Conservation (phyloP, 2,329 filamentous ascomycete genomes). For the Stagonosporopsis chrysanthemi region DNA sequence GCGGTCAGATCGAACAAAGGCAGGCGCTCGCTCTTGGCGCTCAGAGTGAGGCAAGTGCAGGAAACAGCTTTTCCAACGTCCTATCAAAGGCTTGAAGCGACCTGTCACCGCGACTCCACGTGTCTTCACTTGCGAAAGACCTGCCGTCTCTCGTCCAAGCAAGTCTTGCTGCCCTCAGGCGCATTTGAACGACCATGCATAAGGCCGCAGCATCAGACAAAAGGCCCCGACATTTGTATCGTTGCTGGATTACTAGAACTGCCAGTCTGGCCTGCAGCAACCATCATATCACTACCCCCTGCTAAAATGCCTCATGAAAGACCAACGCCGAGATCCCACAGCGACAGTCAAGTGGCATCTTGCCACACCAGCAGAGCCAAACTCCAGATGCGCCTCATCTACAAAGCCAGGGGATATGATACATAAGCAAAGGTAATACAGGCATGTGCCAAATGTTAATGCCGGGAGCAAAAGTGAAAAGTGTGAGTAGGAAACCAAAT, state of each 20-base stretch:
- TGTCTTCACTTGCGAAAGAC: background rate
- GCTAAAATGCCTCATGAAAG: slow-evolving; percentile 28
- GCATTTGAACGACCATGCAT: background rate
- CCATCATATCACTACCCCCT: slow-evolving; percentile 26
- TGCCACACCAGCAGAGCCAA: slow-evolving; percentile 16
- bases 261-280: slow-evolving; percentile 1
- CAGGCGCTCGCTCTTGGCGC: slow-evolving; percentile 14
- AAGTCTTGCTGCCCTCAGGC: no score
- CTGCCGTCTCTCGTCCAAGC: background rate
- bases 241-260: slow-evolving; percentile 18
- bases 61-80: slow-evolving; percentile 4
- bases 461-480: slow-evolving; percentile 18
- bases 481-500: slow-evolving; percentile 10
- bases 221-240: background rate
- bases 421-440: slow-evolving; percentile 33
- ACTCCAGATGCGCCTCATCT: slow-evolving; percentile 25
- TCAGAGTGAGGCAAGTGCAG: slow-evolving; percentile 17
- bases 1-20: slow-evolving; percentile 18
- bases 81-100: background rate
- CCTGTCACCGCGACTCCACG: slow-evolving; percentile 11
- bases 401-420: slow-evolving; percentile 25
- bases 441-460: slow-evolving; percentile 16
- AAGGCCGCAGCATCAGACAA: background rate
- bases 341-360: slow-evolving; percentile 4
- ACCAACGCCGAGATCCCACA: slow-evolving; percentile 17